Evolutionary conservation across 2,329 filamentous ascomycete species (phyloP), one percentile per base, ranked within the genome.

Genomic region (Aspergillus terreus): DNA sequence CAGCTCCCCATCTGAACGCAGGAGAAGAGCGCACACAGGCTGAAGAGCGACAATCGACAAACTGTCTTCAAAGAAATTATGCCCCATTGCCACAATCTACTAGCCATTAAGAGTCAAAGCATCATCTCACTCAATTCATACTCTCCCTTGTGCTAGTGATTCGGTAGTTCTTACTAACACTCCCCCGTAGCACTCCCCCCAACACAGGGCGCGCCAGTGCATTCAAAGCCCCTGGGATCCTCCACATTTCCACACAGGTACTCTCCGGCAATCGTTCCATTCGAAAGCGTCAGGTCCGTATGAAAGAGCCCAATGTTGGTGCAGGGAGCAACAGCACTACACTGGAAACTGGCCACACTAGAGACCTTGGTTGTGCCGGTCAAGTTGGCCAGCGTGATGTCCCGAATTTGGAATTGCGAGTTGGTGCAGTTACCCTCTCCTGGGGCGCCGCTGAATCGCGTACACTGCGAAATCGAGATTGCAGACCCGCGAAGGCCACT

Each of bases 381-480:
- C 2, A 65, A 47, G 27, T 58, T 50, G 1, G 21, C 44, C 9
- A 69, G 50, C 1, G 45, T 49, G 2, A 75, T 53, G 45, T 72
- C 63, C 2, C 57, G 54, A 19, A 78, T 61, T 46, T 77, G 65
- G 53, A 77, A 77, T 32, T 67, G 58, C 1, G 65, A 70, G 7
- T 68, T 72, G 0, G 68, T 71, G 55, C 71, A 75, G 44, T 74
- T 71, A 0, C 72, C 71, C 4, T 57, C 58, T 2, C 50, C 59
- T 2, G 59, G 52, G 3, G 65, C 64, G 3, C 66, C 65, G 4
- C 51, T 66, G 51, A 71, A 75, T 0, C 63, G 60, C 1, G 72
- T 76, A 53, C 73, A 75, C 54, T 76, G 73, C 1, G 66, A 70
- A 21, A 75, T 68, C 1, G 64, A 51, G 43, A 75, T 65, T 0